Conservation (phyloP, 495 filamentous ascomycete genomes). For the Aspergillus sclerotiicarbonarius region DNA sequence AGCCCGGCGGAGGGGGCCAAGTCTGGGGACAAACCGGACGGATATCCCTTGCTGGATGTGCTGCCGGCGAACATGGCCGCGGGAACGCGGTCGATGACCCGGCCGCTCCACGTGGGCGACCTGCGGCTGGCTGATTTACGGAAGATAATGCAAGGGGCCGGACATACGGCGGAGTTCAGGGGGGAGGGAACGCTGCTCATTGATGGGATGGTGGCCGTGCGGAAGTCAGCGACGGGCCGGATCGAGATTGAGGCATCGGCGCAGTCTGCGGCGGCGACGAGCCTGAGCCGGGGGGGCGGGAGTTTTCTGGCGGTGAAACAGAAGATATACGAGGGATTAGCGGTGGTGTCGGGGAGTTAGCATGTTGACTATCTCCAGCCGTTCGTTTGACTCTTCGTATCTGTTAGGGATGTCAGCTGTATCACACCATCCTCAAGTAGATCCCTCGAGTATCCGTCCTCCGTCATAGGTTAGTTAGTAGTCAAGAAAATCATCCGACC, state of each 20-base stretch:
- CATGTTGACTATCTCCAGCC: not conserved
- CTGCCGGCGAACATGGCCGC: slow-evolving; percentile 74
- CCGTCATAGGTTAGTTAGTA: too few species aligned
- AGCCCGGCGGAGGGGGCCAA: slow-evolving; percentile 20
- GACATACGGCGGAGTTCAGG: slow-evolving; percentile 87
- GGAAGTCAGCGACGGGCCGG: slow-evolving; percentile 79
- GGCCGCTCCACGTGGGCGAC: slow-evolving; percentile 93
- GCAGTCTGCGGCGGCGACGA: slow-evolving; percentile 38
- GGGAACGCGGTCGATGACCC: slow-evolving; percentile 71
- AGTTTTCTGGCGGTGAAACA: slow-evolving; percentile 74
- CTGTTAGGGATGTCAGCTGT: too few species aligned
- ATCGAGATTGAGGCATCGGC: slow-evolving; percentile 84
- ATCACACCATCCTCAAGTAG: too few species aligned
- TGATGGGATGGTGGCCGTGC: slow-evolving; percentile 80
- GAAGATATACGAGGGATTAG: slow-evolving; percentile 81
- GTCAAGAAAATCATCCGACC: too few species aligned
- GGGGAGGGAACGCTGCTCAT: slow-evolving; percentile 91
- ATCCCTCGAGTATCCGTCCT: too few species aligned
- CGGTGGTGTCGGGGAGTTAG: slow-evolving; percentile 70
- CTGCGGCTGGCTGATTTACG: slow-evolving; percentile 85
- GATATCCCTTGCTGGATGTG: slow-evolving; percentile 69
- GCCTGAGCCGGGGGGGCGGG: slow-evolving; percentile 40
- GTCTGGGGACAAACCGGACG: slow-evolving; percentile 30
- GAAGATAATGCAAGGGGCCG: slow-evolving; percentile 73
- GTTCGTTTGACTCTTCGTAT: too few species aligned